Conservation (phyloP, 1,284 basidiomycete genomes). For the Moesziomyces sp. region DNA sequence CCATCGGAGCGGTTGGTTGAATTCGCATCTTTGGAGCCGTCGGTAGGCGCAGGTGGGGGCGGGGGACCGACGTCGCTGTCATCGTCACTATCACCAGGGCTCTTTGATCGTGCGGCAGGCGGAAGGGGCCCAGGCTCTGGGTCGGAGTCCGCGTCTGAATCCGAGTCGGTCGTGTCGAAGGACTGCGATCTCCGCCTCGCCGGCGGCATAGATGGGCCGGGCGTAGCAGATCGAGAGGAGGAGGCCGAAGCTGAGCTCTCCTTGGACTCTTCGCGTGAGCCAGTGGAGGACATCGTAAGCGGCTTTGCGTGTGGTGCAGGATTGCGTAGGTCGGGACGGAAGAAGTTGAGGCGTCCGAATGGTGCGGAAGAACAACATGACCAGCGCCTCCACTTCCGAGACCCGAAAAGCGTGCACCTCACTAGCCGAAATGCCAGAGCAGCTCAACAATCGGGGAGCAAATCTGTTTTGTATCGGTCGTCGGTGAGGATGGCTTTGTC, state of each 20-base stretch:
- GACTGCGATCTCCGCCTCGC: constrained; percentile 20
- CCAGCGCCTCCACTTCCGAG: neutral
- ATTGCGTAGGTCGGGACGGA: neutral
- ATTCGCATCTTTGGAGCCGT: neutral
- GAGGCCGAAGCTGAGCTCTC: neutral
- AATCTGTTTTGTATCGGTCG: too few relatives aligned
- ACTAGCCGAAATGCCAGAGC: too few relatives aligned
- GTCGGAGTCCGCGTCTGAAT: constrained; percentile 16
- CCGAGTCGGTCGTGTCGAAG: constrained; percentile 25
- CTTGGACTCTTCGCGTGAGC: neutral
- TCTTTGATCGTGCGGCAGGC: neutral
- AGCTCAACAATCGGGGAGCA: too few relatives aligned
- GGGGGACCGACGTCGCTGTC: constrained; percentile 22
- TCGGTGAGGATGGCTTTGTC: too few relatives aligned
- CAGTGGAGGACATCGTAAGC: constrained; percentile 2
- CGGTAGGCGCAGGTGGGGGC: constrained; percentile 10
- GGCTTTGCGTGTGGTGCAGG: neutral
- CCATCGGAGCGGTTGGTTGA: neutral
- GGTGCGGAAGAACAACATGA: neutral
- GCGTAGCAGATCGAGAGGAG: constrained; percentile 11
- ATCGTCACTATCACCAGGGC: constrained; percentile 3
- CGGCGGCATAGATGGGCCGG: constrained; percentile 7
- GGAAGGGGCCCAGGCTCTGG: constrained; percentile 11
- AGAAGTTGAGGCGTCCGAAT: neutral
- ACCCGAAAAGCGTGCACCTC: neutral